Base-by-base conservation (phyloP, 1,284 basidiomycete species). In the Sporisorium reilianum region DNA sequence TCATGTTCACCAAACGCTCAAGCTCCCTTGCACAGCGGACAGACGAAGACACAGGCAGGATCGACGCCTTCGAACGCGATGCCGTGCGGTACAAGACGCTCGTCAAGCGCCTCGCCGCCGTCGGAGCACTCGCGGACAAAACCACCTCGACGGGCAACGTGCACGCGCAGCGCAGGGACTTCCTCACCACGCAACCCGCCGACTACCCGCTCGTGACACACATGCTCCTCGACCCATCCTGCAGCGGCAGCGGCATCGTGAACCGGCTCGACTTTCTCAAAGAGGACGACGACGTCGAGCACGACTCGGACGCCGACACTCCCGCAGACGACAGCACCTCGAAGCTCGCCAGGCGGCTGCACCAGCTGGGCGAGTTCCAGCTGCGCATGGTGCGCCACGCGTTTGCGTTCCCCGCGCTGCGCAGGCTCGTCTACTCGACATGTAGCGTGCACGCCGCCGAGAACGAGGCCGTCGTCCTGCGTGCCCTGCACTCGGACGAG, bases 301-400 rank as follows among this genome's bases (percentile, higher is more conserved):
- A 56, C 51, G 22, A 46, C 32, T n/a, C 44, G 12, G 45, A 46
- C n/a, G 11, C 51, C 25, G 4, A 41, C n/a, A 11, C 38, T 28
- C 1, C 22, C 22, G n/a, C n/a, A 22, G 28, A 50, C 22, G 5
- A 38, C 11, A 41, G 23, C 10, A 41, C 26, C 36, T 57, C 18
- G 20, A 75, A 69, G 38, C 45, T 57, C 1, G 57, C 64, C 14
- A 34, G 49, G 11, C 55, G 61, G 0, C 69, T 84, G 2, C 28
- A 28, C 1, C 58, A 56, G 32, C 61, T 84, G 3, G 61, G 68
- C 10, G 63, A 59, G 10, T 76, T 84, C 85, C 97, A 99, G 82
- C 87, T 94, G n/a, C 88, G 90, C 84, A 95, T 98, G 90, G 90
- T 99, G 78, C 90, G 89, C 77, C 97, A 98, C 82, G 96, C 96